Conservation (phyloP, 306 rosid genomes). For the Fragaria nilgerrensis region DNA sequence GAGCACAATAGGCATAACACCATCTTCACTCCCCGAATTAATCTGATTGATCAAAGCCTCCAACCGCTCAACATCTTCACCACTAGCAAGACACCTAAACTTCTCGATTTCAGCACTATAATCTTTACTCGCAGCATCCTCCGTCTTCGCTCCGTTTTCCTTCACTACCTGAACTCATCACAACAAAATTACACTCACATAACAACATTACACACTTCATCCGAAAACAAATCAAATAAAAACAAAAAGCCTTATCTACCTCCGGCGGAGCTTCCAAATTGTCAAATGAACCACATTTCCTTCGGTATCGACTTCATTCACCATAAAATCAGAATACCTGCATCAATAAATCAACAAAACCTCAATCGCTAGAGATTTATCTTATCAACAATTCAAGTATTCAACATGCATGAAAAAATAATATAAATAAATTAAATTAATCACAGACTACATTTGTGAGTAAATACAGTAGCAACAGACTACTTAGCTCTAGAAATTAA, state of each 20-base stretch:
- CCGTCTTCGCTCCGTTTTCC: slow-evolving; percentile 37
- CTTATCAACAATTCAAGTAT: neutral
- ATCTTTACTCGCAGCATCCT: slow-evolving; percentile 32
- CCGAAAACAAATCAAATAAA: neutral
- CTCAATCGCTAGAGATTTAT: neutral
- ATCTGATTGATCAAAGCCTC: slow-evolving; percentile 60
- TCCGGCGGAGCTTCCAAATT: slow-evolving; percentile 61
- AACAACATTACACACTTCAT: neutral
- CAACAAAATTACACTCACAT: slow-evolving; percentile 3
- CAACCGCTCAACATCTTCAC: slow-evolving; percentile 50
- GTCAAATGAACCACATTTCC: slow-evolving; percentile 66
- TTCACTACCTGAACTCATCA: slow-evolving; percentile 40
- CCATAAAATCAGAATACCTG: slow-evolving; percentile 94
- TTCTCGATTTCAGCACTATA: slow-evolving; percentile 67
- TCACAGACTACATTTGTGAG: neutral
- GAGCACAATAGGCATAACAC: slow-evolving; percentile 55
- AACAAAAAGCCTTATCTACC: slow-evolving; percentile 15
- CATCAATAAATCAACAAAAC: slow-evolving; percentile 25
- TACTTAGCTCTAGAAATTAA: slow-evolving; percentile 1
- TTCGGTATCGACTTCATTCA: slow-evolving; percentile 79
- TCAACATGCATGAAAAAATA: neutral
- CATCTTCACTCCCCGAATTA: slow-evolving; percentile 48
- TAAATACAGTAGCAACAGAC: neutral
- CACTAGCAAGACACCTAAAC: slow-evolving; percentile 71
- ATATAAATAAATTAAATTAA: neutral